These are phyloP conservation scores for Oryza meridionalis DNA, from an alignment of 176 grass and related monocot genomes.

Conservation along the genomic window DNA sequence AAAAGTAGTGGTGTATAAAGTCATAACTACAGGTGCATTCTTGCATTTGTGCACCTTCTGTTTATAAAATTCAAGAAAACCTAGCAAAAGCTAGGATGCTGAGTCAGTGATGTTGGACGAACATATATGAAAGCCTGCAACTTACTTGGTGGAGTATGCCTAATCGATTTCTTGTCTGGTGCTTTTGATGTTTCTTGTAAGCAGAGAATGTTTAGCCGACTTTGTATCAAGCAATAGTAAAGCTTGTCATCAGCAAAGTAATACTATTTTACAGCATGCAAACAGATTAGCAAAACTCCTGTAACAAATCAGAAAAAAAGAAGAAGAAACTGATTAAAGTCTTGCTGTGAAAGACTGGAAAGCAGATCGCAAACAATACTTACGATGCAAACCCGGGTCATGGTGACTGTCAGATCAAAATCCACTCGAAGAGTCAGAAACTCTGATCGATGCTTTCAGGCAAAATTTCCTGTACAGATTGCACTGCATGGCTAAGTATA, in stretches of 20 bases:
- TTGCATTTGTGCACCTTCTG: neutral
- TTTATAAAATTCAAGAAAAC: neutral
- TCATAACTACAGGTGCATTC: neutral
- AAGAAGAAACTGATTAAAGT: neutral
- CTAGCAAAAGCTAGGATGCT: neutral
- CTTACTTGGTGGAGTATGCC: neutral
- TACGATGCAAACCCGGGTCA: no score
- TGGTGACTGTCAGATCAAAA: no score
- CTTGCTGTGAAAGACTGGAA: no score
- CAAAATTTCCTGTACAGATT: neutral
- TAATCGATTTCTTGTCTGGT: neutral
- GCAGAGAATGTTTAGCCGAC: neutral
- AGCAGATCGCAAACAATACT: no score
- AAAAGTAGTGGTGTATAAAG: neutral
- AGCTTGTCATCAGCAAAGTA: neutral
- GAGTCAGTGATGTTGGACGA: neutral
- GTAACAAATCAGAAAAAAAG: neutral
- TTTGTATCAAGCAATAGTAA: neutral
- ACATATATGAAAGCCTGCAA: neutral
- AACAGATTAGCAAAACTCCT: neutral
- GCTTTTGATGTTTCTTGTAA: neutral
- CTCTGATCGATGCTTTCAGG: neutral
- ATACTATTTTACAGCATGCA: neutral
- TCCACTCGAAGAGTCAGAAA: neutral
- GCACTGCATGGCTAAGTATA: neutral